Percentiles rank a stretch among this genome's conserved stretches.
These are phyloP conservation scores for Aspergillus ochraceoroseus DNA, from an alignment of 2,329 filamentous ascomycete genomes.

Conservation along the genomic window DNA sequence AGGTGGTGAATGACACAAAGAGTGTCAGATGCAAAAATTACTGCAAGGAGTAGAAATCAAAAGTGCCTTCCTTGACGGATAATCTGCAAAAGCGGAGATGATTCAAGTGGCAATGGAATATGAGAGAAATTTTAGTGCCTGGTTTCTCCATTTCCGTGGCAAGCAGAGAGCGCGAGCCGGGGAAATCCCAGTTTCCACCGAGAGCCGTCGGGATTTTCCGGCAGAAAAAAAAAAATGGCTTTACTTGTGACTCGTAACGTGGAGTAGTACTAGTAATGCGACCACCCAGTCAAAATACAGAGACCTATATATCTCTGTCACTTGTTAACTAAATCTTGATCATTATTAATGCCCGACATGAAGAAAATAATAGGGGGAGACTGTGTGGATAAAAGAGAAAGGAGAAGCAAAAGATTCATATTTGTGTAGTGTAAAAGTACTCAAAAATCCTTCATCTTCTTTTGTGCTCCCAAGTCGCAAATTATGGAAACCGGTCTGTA, in stretches of 20 bases:
- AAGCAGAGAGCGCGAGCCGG: slow-evolving; percentile 9
- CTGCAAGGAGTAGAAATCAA: background rate
- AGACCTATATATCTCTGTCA: too few relatives aligned
- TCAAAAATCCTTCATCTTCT: too few relatives aligned
- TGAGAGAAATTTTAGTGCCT: slow-evolving; percentile 17
- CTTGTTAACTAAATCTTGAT: too few relatives aligned
- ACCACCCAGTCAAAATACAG: too few relatives aligned
- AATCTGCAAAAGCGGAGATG: slow-evolving; percentile 12
- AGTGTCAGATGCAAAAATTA: background rate
- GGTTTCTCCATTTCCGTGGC: slow-evolving; percentile 6
- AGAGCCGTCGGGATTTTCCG: slow-evolving; percentile 27
- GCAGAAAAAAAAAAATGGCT: slow-evolving; percentile 12
- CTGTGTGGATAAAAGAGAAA: too few relatives aligned
- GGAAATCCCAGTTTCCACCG: slow-evolving; percentile 13
- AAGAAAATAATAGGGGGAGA: too few relatives aligned
- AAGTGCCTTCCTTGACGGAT: background rate
- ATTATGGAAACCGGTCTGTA: too few relatives aligned
- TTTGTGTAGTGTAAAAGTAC: too few relatives aligned
- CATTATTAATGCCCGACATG: too few relatives aligned
- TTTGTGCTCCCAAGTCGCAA: too few relatives aligned
- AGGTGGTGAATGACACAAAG: background rate
- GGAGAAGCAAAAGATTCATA: too few relatives aligned
- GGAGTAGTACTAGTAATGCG: too few relatives aligned
- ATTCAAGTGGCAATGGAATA: slow-evolving; percentile 19
- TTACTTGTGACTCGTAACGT: background rate